These are phyloP conservation scores for Trametes polyzona DNA, from an alignment of 1,284 basidiomycete genomes.

Conservation along the genomic window DNA sequence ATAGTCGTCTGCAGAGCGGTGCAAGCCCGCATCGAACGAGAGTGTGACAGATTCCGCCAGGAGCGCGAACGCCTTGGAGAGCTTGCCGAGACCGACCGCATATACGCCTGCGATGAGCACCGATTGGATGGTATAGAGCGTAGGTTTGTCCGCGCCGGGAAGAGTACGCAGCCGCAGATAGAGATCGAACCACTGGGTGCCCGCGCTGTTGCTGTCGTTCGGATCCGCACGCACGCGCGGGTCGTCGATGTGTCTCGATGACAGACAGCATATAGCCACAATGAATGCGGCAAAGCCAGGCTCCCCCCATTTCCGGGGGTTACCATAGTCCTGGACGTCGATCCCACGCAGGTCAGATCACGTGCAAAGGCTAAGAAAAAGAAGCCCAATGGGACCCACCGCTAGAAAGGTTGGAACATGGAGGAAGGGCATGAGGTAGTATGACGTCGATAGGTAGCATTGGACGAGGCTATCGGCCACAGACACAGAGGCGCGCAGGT, in stretches of 20 bases:
- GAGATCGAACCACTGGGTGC: constrained; percentile 90
- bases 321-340: constrained; percentile 78
- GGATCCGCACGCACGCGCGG: constrained; percentile 83
- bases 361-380: constrained; percentile 30
- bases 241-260: constrained; percentile 89
- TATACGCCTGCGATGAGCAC: constrained; percentile 88
- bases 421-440: constrained; percentile 88
- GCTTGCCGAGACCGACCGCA: constrained; percentile 83
- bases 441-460: constrained; percentile 87
- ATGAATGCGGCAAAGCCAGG: constrained; percentile 91
- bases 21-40: constrained; percentile 84
- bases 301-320: constrained; percentile 91
- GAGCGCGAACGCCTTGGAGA: constrained; percentile 85
- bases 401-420: constrained; percentile 87
- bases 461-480: constrained; percentile 64
- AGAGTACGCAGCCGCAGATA: constrained; percentile 83
- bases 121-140: constrained; percentile 87
- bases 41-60: constrained; percentile 85
- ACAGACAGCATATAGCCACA: constrained; percentile 85
- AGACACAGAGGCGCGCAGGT: neutral
- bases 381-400: constrained; percentile 47
- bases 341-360: constrained; percentile 18
- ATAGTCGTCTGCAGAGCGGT: constrained; percentile 86
- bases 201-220: constrained; percentile 79
- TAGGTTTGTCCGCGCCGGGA: constrained; percentile 85